Evolutionary conservation across 2,329 filamentous ascomycete genomes (phyloP).

Genomic region (Dactylonectria macrodidyma): DNA sequence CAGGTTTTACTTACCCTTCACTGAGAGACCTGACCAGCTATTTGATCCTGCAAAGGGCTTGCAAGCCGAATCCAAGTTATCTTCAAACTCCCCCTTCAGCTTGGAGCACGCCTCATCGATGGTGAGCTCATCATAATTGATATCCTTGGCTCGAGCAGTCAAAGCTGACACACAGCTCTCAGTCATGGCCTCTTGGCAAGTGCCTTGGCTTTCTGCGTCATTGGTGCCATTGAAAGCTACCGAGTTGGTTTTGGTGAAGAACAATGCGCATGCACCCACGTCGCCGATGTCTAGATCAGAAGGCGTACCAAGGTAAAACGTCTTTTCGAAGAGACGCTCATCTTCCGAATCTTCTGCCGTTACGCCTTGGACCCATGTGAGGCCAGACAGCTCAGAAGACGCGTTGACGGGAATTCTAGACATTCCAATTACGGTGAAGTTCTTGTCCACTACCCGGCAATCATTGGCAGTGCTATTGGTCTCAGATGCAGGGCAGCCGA

Average conservation of each 20-base stretch:
- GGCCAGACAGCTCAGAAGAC: background rate
- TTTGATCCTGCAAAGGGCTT: background rate
- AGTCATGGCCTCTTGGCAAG: background rate
- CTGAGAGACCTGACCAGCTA: background rate
- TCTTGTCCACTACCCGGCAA: background rate
- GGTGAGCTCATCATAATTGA: background rate
- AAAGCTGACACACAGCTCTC: slow-evolving; percentile 1
- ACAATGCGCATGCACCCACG: slow-evolving; percentile 1
- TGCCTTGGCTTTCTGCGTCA: background rate
- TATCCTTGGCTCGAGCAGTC: background rate
- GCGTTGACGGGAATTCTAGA: background rate
- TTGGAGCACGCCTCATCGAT: background rate
- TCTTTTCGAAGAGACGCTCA: background rate
- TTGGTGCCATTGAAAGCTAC: background rate
- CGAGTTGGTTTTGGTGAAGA: background rate
- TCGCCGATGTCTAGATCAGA: background rate
- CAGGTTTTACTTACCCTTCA: background rate
- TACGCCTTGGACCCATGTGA: slow-evolving; percentile 1
- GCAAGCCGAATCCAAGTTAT: background rate
- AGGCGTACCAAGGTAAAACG: slow-evolving; percentile 1
- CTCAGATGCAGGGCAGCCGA: background rate
- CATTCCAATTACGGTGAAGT: background rate
- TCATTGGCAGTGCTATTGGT: background rate
- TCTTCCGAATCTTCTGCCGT: background rate
- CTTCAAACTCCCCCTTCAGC: slow-evolving; percentile 1